Evolutionary conservation across 139 green algal species (phyloP), one percentile per base, ranked within the genome.

Genomic region (Picochlorum sp.): DNA sequence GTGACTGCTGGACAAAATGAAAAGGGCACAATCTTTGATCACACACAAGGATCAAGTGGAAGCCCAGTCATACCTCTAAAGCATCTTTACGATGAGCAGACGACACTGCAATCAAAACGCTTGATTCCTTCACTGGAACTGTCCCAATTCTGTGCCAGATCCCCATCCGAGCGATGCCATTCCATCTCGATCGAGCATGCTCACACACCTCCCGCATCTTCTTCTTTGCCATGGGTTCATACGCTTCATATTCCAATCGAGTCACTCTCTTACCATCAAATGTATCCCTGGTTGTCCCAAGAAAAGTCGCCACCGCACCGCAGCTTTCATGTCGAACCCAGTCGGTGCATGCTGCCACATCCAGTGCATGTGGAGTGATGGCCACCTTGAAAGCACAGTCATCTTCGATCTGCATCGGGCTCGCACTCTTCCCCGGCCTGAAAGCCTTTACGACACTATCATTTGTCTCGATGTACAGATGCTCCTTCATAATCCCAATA

Each of bases 231-330:
- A 98, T 98, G 0, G 88, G 85, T 2, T 72, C 71, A 56, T 98
- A 98, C 0, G 85, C 88, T 66, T 99, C 93, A 52, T 99, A 99
- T 49, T 97, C 94, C 11, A 98, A 71, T 45, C 71, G 65, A n/a
- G 83, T 11, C 1, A 97, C 92, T 1, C 26, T 45, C 58, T 92
- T 94, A 24, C 90, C 90, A 13, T 96, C 38, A 31, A 97, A 98
- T 34, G 62, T 92, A 77, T 98, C 78, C 5, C 93, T 80, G 0
- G 93, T 97, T 3, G 87, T 82, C 21, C 93, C 93, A 1, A 77
- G 77, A 57, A 98, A 98, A 0, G 83, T 89, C n/a, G 81, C 68
- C 10, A 97, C 84, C 1, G 88, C 92, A 6, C 92, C 92, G 45
- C 89, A 79, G 34, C 34, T 41, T 41, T 41, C 34, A 41, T 41